Base-by-base conservation (phyloP, 306 rosid genomes). In the Prinsepia uniflora region DNA sequence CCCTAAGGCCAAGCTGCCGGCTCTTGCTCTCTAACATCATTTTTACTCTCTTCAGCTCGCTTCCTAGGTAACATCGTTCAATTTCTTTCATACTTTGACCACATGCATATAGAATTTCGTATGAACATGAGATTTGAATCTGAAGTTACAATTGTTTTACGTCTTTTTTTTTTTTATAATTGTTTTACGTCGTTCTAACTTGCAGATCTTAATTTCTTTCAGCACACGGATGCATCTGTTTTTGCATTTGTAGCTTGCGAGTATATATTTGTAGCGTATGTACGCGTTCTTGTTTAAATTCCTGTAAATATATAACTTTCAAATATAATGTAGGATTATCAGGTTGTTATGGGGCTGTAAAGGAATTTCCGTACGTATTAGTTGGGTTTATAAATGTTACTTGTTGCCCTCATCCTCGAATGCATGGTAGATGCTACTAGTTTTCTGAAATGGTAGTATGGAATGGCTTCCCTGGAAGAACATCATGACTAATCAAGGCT, bases 401-500 rank as follows among this genome's bases (percentile, higher is more conserved):
- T 52, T 17, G 22, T 10, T 52, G 20, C 50, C 17, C 59, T 18
- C 65, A 30, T 24, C 56, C 4, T 9, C 8, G 77, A 24, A 6
- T 34, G 6, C 71, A 40, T 68, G 44, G 20, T 78, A 13, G 15
- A 47, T 49, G 15, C 73, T 64, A 61, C 76, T 4, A 65, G 8
- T 65, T 76, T 76, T 48, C 40, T 74, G 49, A 6, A 7, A 62
- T 45, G 68, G 48, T 78, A 79, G 48, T 7, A 50, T 72, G 87
- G 60, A 77, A 78, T 77, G 79, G 65, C 84, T 82, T 71, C 81
- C 83, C 50, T 75, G 46, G 73, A 72, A 47, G 73, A 82, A 66
- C 15, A 3, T 48, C 48, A 19, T 63, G 34, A 22, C 10, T 50
- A 87, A 89, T 84, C 98, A 84, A 88, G 98, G 98, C 98, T 87